Evolutionary conservation across 108 stramenopile species (phyloP), one percentile per base, ranked within the genome.

Genomic region (Stephanodiscus minutulus): DNA sequence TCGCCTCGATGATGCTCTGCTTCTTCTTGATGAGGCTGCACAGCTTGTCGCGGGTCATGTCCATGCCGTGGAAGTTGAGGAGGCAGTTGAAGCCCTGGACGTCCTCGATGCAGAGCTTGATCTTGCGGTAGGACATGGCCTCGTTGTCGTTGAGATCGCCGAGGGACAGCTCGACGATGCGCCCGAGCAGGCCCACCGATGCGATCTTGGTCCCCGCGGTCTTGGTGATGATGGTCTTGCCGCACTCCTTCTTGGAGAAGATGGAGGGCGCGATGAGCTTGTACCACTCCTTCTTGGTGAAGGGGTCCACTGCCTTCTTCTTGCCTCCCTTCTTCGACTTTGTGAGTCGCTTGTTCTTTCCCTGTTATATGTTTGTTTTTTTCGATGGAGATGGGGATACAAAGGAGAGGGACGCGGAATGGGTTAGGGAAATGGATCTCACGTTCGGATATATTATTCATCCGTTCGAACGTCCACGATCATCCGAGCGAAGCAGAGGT

Each of bases 21-120:
- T 97, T 97, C 97, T 99, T 99, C 82, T 96, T 93, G 90, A 99
- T 98, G 70, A 99, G 86, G 58, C 89, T 90, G 94, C 95, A 97
- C 43, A 99, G 89, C 93, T 99, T 99, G 76, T 99, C 99, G 63
- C 98, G 96, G 81, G 99, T 99, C 94, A 99, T 95, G 86, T 97
- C 97, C 98, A 99, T 98, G 27, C 99, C 99, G 82, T 99, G 97
- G 85, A 99, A 99, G 89, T 98, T 99, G 72, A 96, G 85, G 47
- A 99, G 88, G 62, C 93, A 96, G 83, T 97, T 97, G 86, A 88
- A 96, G 72, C 99, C 99, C 90, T 99, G 97, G 35, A 99, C 97
- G 81, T 99, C 99, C 88, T 99, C 99, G 66, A 91, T 81, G 69
- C 97, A 96, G 54, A 99, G 91, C 86, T 97, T 96, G 69, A 99